These are phyloP conservation scores for Erodium moschatum DNA, from an alignment of 441 rosid species.

Conservation along the genomic window DNA sequence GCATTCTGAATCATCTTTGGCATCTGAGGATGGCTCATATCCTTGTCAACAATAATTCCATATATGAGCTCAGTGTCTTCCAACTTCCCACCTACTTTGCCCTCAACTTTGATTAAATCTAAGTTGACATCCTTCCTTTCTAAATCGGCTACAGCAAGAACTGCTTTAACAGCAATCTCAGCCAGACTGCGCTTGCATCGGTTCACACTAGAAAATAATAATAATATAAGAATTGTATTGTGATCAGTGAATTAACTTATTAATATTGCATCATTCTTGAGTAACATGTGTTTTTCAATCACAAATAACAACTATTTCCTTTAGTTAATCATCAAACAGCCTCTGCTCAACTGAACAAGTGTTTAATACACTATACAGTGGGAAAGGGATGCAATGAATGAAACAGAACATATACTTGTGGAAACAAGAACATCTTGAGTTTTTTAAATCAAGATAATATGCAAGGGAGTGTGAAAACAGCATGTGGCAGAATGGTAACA, in stretches of 20 bases:
- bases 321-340: background rate
- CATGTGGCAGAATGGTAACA: background rate
- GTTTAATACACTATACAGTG: background rate
- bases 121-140: slow-evolving; percentile 89
- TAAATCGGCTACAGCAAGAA: slow-evolving; percentile 87
- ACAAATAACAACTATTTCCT: background rate
- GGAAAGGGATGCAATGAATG: background rate
- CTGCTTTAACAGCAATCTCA: slow-evolving; percentile 93
- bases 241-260: background rate
- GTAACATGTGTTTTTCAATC: background rate
- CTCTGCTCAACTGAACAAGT: background rate
- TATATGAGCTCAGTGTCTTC: slow-evolving; percentile 82
- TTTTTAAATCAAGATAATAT: background rate
- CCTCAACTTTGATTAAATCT: slow-evolving; percentile 90
- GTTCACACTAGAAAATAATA: slow-evolving; percentile 54
- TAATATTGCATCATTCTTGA: no score
- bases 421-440: background rate
- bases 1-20: slow-evolving; percentile 86
- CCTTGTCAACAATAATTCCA: slow-evolving; percentile 81
- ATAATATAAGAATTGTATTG: no score
- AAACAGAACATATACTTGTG: background rate
- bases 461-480: background rate
- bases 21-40: slow-evolving; percentile 99
- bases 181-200: slow-evolving; percentile 83
- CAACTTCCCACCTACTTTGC: slow-evolving; percentile 86